Percentiles rank a stretch among this genome's conserved stretches.
Conservation (phyloP, 2,329 filamentous ascomycete species). For the Didymosphaeria variabile region DNA sequence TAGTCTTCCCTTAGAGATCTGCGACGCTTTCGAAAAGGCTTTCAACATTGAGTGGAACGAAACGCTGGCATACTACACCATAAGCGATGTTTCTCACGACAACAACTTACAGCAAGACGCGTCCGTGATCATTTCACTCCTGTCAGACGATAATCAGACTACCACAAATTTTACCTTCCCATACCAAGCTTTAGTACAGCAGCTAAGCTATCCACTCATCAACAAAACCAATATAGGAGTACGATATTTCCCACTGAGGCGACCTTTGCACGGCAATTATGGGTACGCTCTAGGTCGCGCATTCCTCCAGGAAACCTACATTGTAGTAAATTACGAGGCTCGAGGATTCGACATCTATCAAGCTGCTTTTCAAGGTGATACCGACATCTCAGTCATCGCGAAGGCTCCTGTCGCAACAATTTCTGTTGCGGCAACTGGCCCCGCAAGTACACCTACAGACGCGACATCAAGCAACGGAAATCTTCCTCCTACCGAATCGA, state of each 20-base stretch:
- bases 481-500: not conserved
- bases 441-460: not conserved
- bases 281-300: not conserved
- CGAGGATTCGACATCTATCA: not conserved
- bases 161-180: not conserved
- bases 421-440: too few species aligned
- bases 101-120: not conserved
- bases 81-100: not conserved
- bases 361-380: not conserved
- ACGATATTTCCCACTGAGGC: not conserved
- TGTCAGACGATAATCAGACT: not conserved
- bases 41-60: too few species aligned
- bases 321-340: not conserved
- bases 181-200: not conserved
- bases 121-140: not conserved
- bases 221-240: not conserved
- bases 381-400: not conserved
- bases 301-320: not conserved
- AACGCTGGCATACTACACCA: not conserved
- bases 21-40: not conserved
- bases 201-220: not conserved
- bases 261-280: not conserved
- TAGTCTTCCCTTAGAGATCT: not conserved
- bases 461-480: not conserved
- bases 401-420: too few species aligned